phyloP scores from a whole-genome alignment of 257 asterid genomes.

The Solanum chiquidenum region DNA sequence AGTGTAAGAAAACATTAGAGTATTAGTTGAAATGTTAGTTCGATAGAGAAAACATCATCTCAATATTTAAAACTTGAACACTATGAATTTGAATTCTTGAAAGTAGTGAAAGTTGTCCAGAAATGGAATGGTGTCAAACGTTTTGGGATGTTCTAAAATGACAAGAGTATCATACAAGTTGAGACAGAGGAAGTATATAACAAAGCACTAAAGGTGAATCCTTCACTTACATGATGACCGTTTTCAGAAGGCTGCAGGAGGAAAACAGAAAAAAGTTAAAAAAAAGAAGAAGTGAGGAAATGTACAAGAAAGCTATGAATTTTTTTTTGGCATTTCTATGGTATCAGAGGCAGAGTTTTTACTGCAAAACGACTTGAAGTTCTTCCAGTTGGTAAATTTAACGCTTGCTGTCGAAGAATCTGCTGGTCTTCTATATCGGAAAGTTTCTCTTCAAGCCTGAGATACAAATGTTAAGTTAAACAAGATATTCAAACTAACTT shows the following conservation, averaged over 20 bases:
- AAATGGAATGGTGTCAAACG: not conserved
- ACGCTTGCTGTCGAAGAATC: slow-evolving; percentile 49
- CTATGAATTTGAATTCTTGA: not conserved
- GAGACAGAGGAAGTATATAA: slow-evolving; percentile 1
- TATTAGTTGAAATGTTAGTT: not conserved
- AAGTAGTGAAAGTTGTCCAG: not conserved
- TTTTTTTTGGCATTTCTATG: not conserved
- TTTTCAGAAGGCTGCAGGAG: slow-evolving; percentile 52
- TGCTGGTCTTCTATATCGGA: slow-evolving; percentile 61
- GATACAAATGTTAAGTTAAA: slow-evolving; percentile 9
- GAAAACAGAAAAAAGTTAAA: slow-evolving; percentile 8
- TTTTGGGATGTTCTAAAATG: not conserved
- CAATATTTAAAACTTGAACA: not conserved
- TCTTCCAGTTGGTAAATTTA: slow-evolving; percentile 39
- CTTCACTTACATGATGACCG: slow-evolving; percentile 56
- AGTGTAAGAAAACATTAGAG: not conserved
- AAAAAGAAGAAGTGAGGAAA: slow-evolving; percentile 9
- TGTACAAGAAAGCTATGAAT: not conserved
- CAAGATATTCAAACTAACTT: slow-evolving; percentile 4
- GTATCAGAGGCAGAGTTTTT: slow-evolving; percentile 29
- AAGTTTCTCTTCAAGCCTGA: slow-evolving; percentile 69
- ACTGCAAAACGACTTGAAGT: slow-evolving; percentile 37
- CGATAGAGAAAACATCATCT: not conserved
- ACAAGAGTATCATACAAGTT: not conserved
- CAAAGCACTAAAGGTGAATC: not conserved